Percentiles rank a stretch among this genome's conserved stretches.
Conservation (phyloP, 305 asterid species). For the Rubia peregrina region DNA sequence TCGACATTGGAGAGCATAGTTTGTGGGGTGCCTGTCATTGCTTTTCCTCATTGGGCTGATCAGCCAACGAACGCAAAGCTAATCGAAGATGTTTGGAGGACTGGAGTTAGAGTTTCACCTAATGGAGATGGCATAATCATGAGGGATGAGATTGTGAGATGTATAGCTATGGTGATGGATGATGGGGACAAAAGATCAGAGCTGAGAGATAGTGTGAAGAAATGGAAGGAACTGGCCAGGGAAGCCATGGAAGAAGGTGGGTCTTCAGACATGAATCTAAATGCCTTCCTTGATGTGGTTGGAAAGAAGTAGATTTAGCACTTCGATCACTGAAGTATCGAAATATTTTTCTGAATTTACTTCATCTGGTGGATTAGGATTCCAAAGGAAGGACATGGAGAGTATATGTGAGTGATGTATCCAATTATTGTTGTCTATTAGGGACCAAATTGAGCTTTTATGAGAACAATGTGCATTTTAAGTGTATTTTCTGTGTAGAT, state of each 20-base stretch:
- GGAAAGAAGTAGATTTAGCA: too few species aligned
- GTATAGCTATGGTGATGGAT: neutral
- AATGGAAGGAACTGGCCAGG: neutral
- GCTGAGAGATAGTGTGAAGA: constrained; percentile 1
- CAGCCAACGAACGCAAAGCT: neutral
- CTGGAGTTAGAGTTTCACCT: neutral
- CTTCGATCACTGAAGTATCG: too few species aligned
- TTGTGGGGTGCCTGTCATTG: neutral
- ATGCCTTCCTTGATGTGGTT: neutral
- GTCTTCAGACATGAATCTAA: neutral
- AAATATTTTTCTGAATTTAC: too few species aligned
- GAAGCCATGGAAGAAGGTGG: neutral
- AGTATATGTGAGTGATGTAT: too few species aligned
- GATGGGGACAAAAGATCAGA: neutral
- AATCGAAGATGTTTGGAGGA: neutral
- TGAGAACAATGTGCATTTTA: too few species aligned
- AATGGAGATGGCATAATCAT: neutral
- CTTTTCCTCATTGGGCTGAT: neutral
- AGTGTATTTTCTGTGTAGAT: too few species aligned
- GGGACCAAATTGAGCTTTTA: too few species aligned
- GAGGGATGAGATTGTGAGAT: neutral
- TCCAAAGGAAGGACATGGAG: too few species aligned
- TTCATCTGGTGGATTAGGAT: too few species aligned
- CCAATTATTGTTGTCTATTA: too few species aligned
- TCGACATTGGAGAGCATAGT: neutral